A percentile compares a stretch with the other conserved stretches of the same genome.
phyloP scores from a whole-genome alignment of 2,329 filamentous ascomycete genomes.

The Botrytis hyacinthi region DNA sequence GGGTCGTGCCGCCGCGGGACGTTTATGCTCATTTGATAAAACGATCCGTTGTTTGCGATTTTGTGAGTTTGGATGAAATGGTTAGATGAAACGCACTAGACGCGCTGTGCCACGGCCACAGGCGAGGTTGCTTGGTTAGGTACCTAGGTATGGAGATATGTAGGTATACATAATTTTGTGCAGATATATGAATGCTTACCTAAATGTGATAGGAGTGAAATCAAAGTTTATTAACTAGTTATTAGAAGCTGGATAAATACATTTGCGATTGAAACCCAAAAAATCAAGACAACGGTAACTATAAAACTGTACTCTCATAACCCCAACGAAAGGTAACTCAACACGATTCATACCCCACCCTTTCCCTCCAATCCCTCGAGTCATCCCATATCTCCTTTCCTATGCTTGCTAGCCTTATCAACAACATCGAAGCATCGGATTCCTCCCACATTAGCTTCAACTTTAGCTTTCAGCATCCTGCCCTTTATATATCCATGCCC shows the following conservation, averaged over 20 bases:
- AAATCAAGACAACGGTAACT: neutral
- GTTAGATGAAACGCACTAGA: slow-evolving; percentile 11
- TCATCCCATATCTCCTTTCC: neutral
- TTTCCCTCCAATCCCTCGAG: neutral
- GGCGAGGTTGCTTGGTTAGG: neutral
- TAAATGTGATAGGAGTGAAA: neutral
- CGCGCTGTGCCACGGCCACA: slow-evolving; percentile 2
- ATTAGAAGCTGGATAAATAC: neutral
- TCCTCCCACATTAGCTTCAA: neutral
- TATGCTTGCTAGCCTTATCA: neutral
- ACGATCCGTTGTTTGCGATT: neutral
- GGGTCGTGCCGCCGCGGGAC: slow-evolving; percentile 6
- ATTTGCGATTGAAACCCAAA: neutral
- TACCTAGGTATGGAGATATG: neutral
- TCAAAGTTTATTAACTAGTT: neutral
- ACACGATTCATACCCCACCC: neutral
- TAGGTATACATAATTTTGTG: neutral
- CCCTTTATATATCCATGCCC: neutral
- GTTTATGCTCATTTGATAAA: neutral
- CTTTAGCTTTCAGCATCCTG: neutral
- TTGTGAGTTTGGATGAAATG: neutral
- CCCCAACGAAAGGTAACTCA: neutral
- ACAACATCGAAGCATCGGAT: neutral
- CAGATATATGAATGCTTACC: neutral
- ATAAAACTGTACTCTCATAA: neutral